Evolutionary conservation across 2,329 filamentous ascomycete genomes (phyloP), one percentile per base, ranked within the genome.

Genomic region (Aspergillus ruber): DNA sequence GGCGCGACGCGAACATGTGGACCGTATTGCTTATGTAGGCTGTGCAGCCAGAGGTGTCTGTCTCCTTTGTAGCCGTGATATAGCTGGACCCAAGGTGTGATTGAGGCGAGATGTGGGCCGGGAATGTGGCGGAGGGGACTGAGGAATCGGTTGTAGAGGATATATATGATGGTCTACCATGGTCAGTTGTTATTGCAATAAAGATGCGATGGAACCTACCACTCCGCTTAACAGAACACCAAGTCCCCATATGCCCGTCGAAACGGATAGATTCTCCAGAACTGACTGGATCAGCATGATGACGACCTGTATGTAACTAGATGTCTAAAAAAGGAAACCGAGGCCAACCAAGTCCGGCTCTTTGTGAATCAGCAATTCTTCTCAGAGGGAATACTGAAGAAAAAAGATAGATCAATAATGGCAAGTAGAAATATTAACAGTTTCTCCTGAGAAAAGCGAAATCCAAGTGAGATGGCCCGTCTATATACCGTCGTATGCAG

Each of bases 51-150:
- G 15, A 90, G 76, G 61, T 90, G 86, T 1, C 86, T 78, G 55
- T 86, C 83, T 45, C 86, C 87, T 59, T 81, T 84, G 68, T 83
- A 86, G 42, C 85, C 85, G 56, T 89, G 83, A 65, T 87, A 90
- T 25, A 85, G 77, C 62, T 83, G 80, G 57, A 84, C 79, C 54
- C 72, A 79, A 13, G 64, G 63, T 9, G 61, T 66, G 8, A 66
- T 45, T 4, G 57, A 59, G 3, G 62, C 58, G 15, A 65, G 58
- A 44, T 63, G 49, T 3, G 64, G 64, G 0, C 67, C 67, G 3
- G 57, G 55, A 13, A 68, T 63, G 18, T 47, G 56, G 7, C 57
- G 60, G 3, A 69, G 56, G 1, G 65, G 65, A 44, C 68, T 66
- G 20, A 69, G 49, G 45, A 67, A 55, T n/a, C 62, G 60, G 47